These are phyloP conservation scores for Boletellus ananas DNA, from an alignment of 768 basidiomycete genomes.

Conservation along the genomic window DNA sequence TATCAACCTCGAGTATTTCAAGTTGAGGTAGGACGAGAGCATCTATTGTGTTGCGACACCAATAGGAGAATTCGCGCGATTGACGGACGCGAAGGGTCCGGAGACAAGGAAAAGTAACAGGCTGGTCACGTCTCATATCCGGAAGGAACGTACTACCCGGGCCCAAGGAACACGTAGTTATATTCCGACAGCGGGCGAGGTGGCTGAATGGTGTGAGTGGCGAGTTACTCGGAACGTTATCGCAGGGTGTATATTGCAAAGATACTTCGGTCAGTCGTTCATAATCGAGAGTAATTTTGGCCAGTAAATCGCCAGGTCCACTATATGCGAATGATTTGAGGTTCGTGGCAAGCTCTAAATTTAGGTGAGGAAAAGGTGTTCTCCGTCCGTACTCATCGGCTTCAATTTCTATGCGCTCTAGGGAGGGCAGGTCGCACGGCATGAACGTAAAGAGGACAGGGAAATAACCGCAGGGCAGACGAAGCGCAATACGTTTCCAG, in stretches of 20 bases:
- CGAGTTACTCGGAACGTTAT: background rate
- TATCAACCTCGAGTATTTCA: constrained; percentile 7
- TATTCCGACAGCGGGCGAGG: constrained; percentile 13
- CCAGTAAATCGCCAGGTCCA: background rate
- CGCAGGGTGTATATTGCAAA: constrained; percentile 5
- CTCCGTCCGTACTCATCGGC: background rate
- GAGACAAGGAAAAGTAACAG: constrained; percentile 8
- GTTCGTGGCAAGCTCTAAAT: constrained; percentile 10
- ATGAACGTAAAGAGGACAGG: constrained; percentile 11
- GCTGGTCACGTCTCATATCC: no score
- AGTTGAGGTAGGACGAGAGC: constrained; percentile 16
- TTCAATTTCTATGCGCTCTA: constrained; percentile 12
- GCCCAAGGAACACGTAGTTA: constrained; percentile 18
- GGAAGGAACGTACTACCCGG: background rate
- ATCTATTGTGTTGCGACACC: background rate
- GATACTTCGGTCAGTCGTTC: constrained; percentile 11
- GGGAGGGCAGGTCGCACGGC: constrained; percentile 7
- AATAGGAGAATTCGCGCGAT: background rate
- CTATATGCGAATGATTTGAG: constrained; percentile 13
- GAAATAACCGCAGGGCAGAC: constrained; percentile 4
- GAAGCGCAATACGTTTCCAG: background rate
- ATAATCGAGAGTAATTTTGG: constrained; percentile 5
- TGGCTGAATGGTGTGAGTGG: background rate
- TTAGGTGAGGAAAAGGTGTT: background rate
- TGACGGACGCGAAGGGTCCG: constrained; percentile 15